These are phyloP conservation scores for Saccharomycopsis fodiens DNA, from an alignment of 805 yeast species.

Conservation along the genomic window DNA sequence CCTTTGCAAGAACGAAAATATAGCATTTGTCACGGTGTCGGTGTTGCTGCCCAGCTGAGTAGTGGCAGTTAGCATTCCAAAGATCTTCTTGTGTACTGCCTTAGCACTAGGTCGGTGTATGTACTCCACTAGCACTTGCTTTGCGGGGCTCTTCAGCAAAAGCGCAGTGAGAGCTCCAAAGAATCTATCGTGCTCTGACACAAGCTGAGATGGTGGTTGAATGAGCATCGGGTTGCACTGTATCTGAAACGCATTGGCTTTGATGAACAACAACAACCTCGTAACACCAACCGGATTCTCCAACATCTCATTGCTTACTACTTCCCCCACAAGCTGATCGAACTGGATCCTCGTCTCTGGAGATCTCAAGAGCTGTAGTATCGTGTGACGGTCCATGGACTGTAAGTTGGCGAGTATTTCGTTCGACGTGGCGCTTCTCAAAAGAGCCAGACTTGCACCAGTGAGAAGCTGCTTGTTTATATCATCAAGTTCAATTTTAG, in stretches of 20 bases:
- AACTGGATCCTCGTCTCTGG: background rate
- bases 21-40: background rate
- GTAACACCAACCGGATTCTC: background rate
- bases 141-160: background rate
- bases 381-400: background rate
- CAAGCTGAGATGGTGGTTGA: background rate
- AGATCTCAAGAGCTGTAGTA: background rate
- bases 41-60: background rate
- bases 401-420: background rate
- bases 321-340: background rate
- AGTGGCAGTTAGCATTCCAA: background rate
- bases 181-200: background rate
- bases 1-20: background rate
- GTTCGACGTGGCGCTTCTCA: background rate
- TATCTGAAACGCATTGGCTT: background rate
- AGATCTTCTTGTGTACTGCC: background rate
- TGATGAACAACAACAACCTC: background rate
- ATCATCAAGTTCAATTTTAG: too few species aligned
- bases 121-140: background rate
- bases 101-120: background rate
- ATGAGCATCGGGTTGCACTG: background rate
- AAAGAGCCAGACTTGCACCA: background rate
- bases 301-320: background rate
- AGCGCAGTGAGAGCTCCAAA: background rate
- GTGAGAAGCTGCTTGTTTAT: background rate